These are phyloP conservation scores for Dichotomocladium elegans DNA, from an alignment of 371 early-diverging fungal species.

Conservation along the genomic window DNA sequence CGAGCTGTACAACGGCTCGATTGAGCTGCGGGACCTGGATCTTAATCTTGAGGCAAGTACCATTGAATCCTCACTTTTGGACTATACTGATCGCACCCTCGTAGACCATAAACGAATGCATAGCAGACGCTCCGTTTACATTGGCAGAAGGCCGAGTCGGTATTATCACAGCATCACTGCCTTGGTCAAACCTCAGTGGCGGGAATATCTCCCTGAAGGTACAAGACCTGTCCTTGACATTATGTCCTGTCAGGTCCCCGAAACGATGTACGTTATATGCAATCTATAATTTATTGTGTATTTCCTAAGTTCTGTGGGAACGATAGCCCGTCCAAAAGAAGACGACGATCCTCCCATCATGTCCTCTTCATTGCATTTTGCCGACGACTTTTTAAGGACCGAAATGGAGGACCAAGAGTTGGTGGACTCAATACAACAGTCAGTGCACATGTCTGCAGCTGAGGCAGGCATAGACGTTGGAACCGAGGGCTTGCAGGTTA, in stretches of 20 bases:
- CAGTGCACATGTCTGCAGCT: slow-evolving; percentile 34
- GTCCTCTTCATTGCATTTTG: slow-evolving; percentile 84
- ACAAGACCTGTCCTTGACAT: slow-evolving; percentile 64
- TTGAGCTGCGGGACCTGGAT: slow-evolving; percentile 74
- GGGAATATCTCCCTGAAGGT: slow-evolving; percentile 74
- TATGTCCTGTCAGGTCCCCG: slow-evolving; percentile 47
- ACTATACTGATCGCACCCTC: background rate
- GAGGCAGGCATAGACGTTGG: slow-evolving; percentile 26
- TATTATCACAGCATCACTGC: slow-evolving; percentile 70
- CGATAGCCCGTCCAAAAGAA: slow-evolving; percentile 10
- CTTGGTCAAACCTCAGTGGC: slow-evolving; percentile 81
- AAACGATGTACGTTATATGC: slow-evolving; percentile 22
- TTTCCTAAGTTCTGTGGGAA: no score
- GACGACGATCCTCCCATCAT: slow-evolving; percentile 69
- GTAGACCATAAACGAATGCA: slow-evolving; percentile 71
- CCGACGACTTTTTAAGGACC: slow-evolving; percentile 78
- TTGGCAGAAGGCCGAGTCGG: slow-evolving; percentile 68
- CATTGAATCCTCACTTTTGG: background rate
- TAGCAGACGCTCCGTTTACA: slow-evolving; percentile 63
- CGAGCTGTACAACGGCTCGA: slow-evolving; percentile 76
- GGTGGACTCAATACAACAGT: slow-evolving; percentile 53
- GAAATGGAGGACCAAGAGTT: slow-evolving; percentile 60
- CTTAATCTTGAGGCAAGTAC: slow-evolving; percentile 72
- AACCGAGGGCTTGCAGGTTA: slow-evolving; percentile 60
- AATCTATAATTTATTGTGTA: background rate